Evolutionary conservation across 2,329 filamentous ascomycete species (phyloP).

Genomic region (Xylaria sp.): DNA sequence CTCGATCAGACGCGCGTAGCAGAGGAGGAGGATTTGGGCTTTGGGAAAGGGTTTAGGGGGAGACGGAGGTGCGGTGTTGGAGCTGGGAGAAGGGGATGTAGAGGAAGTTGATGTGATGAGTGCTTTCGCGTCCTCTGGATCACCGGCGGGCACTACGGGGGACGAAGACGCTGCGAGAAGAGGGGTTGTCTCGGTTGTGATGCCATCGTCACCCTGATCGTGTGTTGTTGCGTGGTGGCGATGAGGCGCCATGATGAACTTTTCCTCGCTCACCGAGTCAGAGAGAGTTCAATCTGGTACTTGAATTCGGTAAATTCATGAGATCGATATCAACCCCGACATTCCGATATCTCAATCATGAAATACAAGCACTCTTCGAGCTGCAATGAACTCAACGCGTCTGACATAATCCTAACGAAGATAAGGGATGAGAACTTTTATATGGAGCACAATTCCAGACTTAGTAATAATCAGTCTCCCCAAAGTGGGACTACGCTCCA

Average conservation of each 20-base stretch:
- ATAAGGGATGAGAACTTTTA: background rate
- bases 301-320: background rate
- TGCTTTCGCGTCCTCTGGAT: slow-evolving; percentile 8
- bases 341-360: background rate
- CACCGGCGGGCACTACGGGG: slow-evolving; percentile 3
- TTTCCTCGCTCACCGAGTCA: background rate
- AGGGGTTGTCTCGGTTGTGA: slow-evolving; percentile 30
- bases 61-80: slow-evolving; percentile 46
- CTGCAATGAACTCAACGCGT: background rate
- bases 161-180: slow-evolving; percentile 28
- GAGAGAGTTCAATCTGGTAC: background rate
- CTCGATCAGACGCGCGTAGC: slow-evolving; percentile 77
- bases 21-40: slow-evolving; percentile 76
- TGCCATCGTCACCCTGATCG: slow-evolving; percentile 25
- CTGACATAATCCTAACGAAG: background rate
- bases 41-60: slow-evolving; percentile 56
- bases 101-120: slow-evolving; percentile 9
- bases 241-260: slow-evolving; percentile 19
- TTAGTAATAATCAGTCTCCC: too few relatives aligned
- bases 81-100: slow-evolving; percentile 5
- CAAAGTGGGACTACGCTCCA: too few relatives aligned
- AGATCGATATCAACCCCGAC: background rate
- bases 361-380: background rate
- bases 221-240: background rate
- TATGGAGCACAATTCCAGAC: background rate